Evolutionary conservation across 1,284 basidiomycete species (phyloP), one percentile per base, ranked within the genome.

Genomic region (Schizophyllum amplum): DNA sequence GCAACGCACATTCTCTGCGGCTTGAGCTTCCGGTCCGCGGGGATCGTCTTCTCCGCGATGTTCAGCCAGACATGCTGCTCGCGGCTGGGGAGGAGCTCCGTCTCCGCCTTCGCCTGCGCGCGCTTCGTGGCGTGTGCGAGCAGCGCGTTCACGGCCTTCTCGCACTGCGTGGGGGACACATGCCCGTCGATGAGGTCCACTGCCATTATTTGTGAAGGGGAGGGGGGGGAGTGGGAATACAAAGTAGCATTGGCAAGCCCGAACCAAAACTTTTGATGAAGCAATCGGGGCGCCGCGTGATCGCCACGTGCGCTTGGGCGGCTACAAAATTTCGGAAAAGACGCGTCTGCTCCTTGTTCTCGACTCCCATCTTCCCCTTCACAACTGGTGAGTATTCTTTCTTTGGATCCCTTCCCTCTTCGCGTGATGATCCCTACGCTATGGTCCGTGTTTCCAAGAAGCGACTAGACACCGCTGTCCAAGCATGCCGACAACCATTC

Each of bases 371-470:
- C 13, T 42, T 42, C 33, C 17, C 33, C 33, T 9, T 9, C 13
- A 9, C 13, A 3, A 50, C 9, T n/a, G n/a, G n/a, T n/a, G n/a
- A n/a, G n/a, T n/a, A n/a, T n/a, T n/a, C n/a, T n/a, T n/a, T n/a
- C 13, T 22, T n/a, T n/a, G n/a, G n/a, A n/a, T n/a, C n/a, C 20
- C 11, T 11, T 50, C 22, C 4, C 48, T 50, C 24, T 50, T 59
- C 68, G 65, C 64, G 69, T 82, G 91, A 94, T 94, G 91, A 92
- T 75, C 69, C 59, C 71, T 72, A 42, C 75, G 87, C 90, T 92
- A 92, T 94, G 92, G 92, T 95, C 92, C 92, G 92, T 94, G 93
- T 95, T 95, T 93, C 92, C 86, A 90, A 96, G 92, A 87, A 84
- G 90, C 88, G 93, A 90, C 80, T 92, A 96, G 92, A 95, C 91